phyloP scores from a whole-genome alignment of 257 asterid species.

The Scutellaria baicalensis region DNA sequence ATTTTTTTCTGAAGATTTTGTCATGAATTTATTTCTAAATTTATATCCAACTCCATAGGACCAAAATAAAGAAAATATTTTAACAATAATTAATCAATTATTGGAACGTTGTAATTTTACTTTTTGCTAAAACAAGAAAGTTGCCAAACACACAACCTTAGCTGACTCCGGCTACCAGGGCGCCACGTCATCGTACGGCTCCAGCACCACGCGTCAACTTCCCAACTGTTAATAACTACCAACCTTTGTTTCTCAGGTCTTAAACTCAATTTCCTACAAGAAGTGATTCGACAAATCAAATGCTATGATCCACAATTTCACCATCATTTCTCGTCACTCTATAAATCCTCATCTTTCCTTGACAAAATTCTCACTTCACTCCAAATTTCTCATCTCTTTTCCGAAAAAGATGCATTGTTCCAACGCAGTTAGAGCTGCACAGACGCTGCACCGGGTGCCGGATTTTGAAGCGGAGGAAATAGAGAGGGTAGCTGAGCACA shows the following conservation, averaged over 20 bases:
- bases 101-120: neutral
- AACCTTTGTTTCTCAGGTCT: neutral
- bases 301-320: conserved; percentile 24
- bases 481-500: conserved; percentile 41
- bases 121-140: no score
- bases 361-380: conserved; percentile 1
- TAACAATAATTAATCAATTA: no score
- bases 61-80: no score
- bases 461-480: conserved; percentile 49
- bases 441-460: conserved; percentile 52
- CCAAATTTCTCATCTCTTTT: neutral
- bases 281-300: neutral
- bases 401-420: conserved; percentile 28
- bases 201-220: conserved; percentile 26
- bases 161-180: conserved; percentile 10
- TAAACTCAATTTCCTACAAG: neutral
- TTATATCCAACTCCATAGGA: no score
- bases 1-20: no score
- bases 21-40: no score
- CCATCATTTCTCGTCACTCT: conserved; percentile 23
- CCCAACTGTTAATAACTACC: conserved; percentile 39
- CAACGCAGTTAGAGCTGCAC: conserved; percentile 30
- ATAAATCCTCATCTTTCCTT: conserved; percentile 14
- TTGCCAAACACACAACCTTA: neutral
- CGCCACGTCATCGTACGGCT: conserved; percentile 31